These are phyloP conservation scores for Rhodotorula mucilaginosa DNA, from an alignment of 1,284 basidiomycete species.

Conservation along the genomic window DNA sequence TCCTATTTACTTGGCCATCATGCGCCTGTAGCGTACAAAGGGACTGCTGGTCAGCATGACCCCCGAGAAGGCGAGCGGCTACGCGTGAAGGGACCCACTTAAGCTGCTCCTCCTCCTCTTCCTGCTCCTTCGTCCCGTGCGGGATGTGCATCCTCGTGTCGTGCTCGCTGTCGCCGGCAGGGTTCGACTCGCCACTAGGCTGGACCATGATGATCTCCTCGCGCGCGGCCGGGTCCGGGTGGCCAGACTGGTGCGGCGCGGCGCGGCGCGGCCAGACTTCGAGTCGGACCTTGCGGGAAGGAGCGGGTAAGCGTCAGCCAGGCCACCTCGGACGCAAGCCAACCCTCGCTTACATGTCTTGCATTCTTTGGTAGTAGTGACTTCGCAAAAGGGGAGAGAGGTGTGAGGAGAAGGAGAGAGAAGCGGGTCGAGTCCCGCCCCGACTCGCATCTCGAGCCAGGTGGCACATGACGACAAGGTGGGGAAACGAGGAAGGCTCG, in stretches of 20 bases:
- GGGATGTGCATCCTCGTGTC: constrained; percentile 10
- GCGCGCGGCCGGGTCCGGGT: not conserved
- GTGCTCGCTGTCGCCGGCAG: constrained; percentile 3
- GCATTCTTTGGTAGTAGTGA: not conserved
- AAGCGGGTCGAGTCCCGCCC: not conserved
- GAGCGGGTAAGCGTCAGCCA: not conserved
- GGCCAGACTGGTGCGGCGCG: not conserved
- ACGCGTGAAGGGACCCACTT: not conserved
- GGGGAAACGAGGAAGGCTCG: not conserved
- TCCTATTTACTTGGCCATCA: constrained; percentile 3
- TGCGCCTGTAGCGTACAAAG: not conserved
- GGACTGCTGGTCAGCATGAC: not conserved
- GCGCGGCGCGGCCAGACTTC: too few relatives aligned
- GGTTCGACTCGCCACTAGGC: not conserved
- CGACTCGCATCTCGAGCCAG: not conserved
- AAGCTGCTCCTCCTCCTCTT: constrained; percentile 14
- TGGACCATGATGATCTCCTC: not conserved
- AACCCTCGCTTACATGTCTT: not conserved
- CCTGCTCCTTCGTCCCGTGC: constrained; percentile 7
- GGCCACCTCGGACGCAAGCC: not conserved
- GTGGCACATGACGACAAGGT: not conserved
- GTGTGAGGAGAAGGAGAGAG: not conserved
- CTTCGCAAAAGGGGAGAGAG: too few relatives aligned
- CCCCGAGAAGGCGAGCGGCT: not conserved
- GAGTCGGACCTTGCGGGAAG: not conserved